These are phyloP conservation scores for Leptoxyphium fumago DNA, from an alignment of 2,329 filamentous ascomycete species.

Conservation along the genomic window DNA sequence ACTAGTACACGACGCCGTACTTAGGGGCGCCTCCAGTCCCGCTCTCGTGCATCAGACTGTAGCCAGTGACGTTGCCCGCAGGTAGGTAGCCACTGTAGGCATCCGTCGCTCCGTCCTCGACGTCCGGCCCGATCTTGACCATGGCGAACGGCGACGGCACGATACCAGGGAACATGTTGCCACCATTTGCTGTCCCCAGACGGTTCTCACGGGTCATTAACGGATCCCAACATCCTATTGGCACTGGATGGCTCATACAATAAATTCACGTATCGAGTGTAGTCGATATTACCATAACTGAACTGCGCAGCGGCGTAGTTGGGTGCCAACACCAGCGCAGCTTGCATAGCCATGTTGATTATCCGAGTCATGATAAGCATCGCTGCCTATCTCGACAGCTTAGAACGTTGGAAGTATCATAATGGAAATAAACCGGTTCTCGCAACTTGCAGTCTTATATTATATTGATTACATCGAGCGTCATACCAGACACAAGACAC, in stretches of 20 bases:
- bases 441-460: background rate
- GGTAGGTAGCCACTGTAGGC: slow-evolving; percentile 25
- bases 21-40: slow-evolving; percentile 56
- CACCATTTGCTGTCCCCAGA: slow-evolving; percentile 27
- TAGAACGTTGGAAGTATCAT: background rate
- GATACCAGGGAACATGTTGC: slow-evolving; percentile 28
- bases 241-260: slow-evolving; percentile 27
- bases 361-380: background rate
- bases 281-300: slow-evolving; percentile 11
- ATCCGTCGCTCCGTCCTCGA: slow-evolving; percentile 15
- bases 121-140: slow-evolving; percentile 28
- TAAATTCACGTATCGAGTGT: slow-evolving; percentile 29
- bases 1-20: slow-evolving; percentile 31
- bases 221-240: slow-evolving; percentile 5
- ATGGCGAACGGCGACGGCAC: slow-evolving; percentile 24
- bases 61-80: slow-evolving; percentile 11
- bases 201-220: slow-evolving; percentile 6
- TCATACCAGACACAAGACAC: too few species aligned
- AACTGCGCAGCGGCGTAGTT: background rate
- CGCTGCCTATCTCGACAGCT: background rate
- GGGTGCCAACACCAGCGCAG: background rate
- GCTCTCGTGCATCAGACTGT: slow-evolving; percentile 45
- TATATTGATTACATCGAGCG: background rate
- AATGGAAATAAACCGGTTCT: background rate
- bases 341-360: background rate